Evolutionary conservation across 768 basidiomycete species (phyloP).

Genomic region (Phanerochaete sordida): DNA sequence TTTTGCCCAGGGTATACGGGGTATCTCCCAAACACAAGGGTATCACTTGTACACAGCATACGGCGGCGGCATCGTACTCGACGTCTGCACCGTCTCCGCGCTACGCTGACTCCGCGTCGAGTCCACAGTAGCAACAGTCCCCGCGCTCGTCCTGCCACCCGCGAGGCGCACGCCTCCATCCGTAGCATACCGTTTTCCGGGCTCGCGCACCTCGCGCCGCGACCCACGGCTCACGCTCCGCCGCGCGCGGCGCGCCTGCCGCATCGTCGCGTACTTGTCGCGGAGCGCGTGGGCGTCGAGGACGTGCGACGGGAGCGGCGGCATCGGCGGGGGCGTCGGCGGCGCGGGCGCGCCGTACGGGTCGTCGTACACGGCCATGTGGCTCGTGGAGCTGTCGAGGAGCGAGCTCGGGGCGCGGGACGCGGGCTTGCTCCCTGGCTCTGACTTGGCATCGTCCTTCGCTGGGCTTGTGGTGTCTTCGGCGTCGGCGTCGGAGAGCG

Average conservation of each 20-base stretch:
- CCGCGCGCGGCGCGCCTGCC: not conserved
- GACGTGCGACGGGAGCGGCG: not conserved
- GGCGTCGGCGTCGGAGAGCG: too few species aligned
- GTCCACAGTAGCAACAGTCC: not conserved
- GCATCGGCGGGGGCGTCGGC: not conserved
- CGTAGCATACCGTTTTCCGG: not conserved
- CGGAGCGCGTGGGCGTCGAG: not conserved
- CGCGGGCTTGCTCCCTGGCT: too few species aligned
- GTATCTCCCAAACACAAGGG: not conserved
- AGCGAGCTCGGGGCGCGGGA: not conserved
- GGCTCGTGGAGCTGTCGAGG: not conserved
- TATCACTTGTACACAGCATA: not conserved
- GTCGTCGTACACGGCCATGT: not conserved
- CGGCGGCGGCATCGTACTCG: not conserved
- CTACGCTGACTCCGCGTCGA: too few species aligned
- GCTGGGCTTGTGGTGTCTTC: too few species aligned
- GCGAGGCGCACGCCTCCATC: not conserved
- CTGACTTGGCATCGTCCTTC: too few species aligned
- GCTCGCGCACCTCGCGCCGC: not conserved
- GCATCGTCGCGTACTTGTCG: not conserved
- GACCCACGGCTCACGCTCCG: not conserved
- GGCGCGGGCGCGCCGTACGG: not conserved
- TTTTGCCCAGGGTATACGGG: too few species aligned
- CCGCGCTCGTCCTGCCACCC: not conserved
- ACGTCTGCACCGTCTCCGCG: too few species aligned